Evolutionary conservation across 2,329 filamentous ascomycete species (phyloP).

Genomic region (Atkinsonella hypoxylon): DNA sequence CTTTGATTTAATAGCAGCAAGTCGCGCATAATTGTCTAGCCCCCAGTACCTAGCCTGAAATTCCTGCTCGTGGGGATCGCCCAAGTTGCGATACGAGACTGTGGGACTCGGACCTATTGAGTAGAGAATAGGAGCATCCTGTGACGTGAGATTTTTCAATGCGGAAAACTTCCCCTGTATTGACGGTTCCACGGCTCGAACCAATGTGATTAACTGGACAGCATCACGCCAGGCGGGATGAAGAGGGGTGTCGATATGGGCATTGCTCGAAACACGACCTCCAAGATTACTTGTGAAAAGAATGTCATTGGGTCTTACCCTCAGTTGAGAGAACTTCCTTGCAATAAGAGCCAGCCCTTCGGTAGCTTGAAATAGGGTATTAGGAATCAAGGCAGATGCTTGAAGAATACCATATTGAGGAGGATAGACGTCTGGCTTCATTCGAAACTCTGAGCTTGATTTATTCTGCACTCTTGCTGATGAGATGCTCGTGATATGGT

Average conservation of each 20-base stretch:
- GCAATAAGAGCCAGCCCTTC: neutral
- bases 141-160: neutral
- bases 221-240: conserved; percentile 1
- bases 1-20: neutral
- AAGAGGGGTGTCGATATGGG: neutral
- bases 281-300: neutral
- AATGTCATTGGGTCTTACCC: neutral
- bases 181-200: neutral
- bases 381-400: neutral
- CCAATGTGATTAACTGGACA: neutral
- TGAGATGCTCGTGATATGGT: neutral
- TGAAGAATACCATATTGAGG: neutral
- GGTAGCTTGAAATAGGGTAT: neutral
- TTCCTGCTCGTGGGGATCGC: neutral
- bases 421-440: neutral
- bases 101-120: neutral
- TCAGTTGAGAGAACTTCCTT: neutral
- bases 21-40: neutral
- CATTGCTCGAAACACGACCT: neutral
- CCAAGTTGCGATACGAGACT: conserved; percentile 2
- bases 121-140: neutral
- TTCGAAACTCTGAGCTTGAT: neutral
- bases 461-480: neutral
- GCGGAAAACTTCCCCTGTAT: neutral
- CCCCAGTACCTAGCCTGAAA: conserved; percentile 1